phyloP scores from a whole-genome alignment of 371 early-diverging fungal genomes.

The Basidiobolus meristosporus region DNA sequence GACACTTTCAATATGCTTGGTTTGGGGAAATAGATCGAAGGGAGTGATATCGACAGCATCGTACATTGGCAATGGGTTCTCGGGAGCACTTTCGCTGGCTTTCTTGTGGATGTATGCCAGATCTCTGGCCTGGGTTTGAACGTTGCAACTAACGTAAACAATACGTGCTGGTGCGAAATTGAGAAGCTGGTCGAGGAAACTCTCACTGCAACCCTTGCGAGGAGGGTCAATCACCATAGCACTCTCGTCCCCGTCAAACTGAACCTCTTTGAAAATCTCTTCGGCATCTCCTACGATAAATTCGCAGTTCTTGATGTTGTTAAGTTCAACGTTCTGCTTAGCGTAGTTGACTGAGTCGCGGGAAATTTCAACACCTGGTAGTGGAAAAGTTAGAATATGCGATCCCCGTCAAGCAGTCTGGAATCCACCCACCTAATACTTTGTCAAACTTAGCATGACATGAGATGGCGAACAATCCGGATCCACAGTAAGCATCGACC shows the following conservation, averaged over 20 bases:
- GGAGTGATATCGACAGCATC: constrained; percentile 24
- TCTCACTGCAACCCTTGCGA: constrained; percentile 33
- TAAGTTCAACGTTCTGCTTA: constrained; percentile 27
- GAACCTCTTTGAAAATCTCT: constrained; percentile 24
- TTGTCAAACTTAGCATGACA: constrained; percentile 23
- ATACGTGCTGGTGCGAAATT: constrained; percentile 34
- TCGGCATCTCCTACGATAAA: constrained; percentile 30
- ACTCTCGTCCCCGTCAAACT: constrained; percentile 18
- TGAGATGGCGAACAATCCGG: constrained; percentile 41
- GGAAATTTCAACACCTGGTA: constrained; percentile 45
- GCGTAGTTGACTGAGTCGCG: constrained; percentile 29
- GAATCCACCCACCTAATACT: no score
- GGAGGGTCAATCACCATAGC: constrained; percentile 50
- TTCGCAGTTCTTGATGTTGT: constrained; percentile 23
- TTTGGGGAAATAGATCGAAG: constrained; percentile 52
- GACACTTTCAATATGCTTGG: constrained; percentile 35
- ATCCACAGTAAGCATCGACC: constrained; percentile 49
- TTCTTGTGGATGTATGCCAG: constrained; percentile 17
- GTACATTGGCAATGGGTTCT: constrained; percentile 12
- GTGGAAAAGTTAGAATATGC: no score
- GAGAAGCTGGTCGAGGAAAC: constrained; percentile 33
- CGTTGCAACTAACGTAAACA: constrained; percentile 44
- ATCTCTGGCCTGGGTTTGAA: constrained; percentile 33
- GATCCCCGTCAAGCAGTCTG: no score
- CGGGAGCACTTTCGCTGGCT: constrained; percentile 11